Percentiles rank a stretch among this genome's conserved stretches.
Evolutionary conservation across 2,329 filamentous ascomycete genomes (phyloP).

Genomic region (Beauveria brongniartii): DNA sequence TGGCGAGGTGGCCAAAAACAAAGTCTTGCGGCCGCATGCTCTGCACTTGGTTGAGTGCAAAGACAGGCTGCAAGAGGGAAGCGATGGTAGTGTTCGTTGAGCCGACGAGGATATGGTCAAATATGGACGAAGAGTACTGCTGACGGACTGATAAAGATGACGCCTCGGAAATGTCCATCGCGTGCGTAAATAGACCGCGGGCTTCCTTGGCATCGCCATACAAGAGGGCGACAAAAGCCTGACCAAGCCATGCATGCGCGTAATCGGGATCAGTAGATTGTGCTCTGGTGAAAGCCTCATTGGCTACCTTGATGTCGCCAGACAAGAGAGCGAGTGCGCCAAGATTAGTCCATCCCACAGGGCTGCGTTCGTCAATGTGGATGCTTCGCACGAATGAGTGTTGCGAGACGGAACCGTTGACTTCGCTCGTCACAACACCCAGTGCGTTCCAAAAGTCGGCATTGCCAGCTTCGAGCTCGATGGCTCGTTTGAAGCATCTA

Average conservation of each 20-base stretch:
- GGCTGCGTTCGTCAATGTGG: conserved; percentile 83
- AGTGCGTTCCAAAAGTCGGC: conserved; percentile 96
- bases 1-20: conserved; percentile 66
- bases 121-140: conserved; percentile 72
- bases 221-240: conserved; percentile 75
- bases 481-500: conserved; percentile 87
- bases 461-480: conserved; percentile 90
- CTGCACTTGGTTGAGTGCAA: conserved; percentile 76
- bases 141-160: conserved; percentile 64
- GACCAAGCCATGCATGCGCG: conserved; percentile 86
- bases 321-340: conserved; percentile 79
- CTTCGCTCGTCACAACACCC: conserved; percentile 77
- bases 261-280: conserved; percentile 95
- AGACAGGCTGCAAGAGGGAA: conserved; percentile 75
- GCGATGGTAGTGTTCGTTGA: conserved; percentile 42
- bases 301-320: conserved; percentile 77
- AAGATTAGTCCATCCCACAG: conserved; percentile 83
- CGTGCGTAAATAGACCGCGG: conserved; percentile 79
- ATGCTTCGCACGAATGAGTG: conserved; percentile 88
- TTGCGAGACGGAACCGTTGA: conserved; percentile 83
- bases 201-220: conserved; percentile 71
- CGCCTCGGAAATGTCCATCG: conserved; percentile 83
- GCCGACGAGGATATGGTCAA: conserved; percentile 66
- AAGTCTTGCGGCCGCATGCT: conserved; percentile 63
- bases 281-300: conserved; percentile 79